phyloP scores from a whole-genome alignment of 2,329 filamentous ascomycete genomes.

The Chaetomium sp. region DNA sequence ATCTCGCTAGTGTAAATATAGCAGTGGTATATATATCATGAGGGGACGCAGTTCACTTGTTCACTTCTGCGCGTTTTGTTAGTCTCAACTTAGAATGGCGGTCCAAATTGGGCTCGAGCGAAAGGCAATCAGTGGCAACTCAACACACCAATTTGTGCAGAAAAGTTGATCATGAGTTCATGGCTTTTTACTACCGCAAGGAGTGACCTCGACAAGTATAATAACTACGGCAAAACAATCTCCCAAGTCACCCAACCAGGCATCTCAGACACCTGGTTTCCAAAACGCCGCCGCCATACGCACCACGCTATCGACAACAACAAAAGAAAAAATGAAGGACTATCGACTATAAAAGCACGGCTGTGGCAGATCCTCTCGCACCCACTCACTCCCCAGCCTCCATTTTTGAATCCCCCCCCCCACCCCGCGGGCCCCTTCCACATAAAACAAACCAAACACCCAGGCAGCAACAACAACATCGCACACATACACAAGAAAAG shows the following conservation, averaged over 20 bases:
- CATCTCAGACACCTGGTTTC: slow-evolving; percentile 8
- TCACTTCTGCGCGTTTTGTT: too few relatives aligned
- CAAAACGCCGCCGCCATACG: not conserved
- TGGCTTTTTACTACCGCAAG: not conserved
- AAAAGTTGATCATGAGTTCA: not conserved
- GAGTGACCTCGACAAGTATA: not conserved
- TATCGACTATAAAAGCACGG: not conserved
- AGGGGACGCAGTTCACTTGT: too few relatives aligned
- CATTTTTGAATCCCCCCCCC: not conserved
- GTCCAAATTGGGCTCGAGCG: too few relatives aligned
- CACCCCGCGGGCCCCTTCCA: not conserved
- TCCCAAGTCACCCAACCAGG: not conserved
- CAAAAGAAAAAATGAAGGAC: not conserved
- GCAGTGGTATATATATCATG: too few relatives aligned
- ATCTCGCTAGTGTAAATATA: not conserved
- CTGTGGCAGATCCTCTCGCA: not conserved
- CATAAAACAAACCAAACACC: not conserved
- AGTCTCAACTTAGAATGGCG: too few relatives aligned
- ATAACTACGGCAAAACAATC: not conserved
- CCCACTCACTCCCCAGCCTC: not conserved
- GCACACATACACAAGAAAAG: not conserved
- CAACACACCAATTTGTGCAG: too few relatives aligned
- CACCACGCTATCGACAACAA: not conserved
- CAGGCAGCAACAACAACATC: not conserved
- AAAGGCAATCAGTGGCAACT: too few relatives aligned